Evolutionary conservation across 108 stramenopile genomes (phyloP).

Genomic region (Thalassiosira profunda): DNA sequence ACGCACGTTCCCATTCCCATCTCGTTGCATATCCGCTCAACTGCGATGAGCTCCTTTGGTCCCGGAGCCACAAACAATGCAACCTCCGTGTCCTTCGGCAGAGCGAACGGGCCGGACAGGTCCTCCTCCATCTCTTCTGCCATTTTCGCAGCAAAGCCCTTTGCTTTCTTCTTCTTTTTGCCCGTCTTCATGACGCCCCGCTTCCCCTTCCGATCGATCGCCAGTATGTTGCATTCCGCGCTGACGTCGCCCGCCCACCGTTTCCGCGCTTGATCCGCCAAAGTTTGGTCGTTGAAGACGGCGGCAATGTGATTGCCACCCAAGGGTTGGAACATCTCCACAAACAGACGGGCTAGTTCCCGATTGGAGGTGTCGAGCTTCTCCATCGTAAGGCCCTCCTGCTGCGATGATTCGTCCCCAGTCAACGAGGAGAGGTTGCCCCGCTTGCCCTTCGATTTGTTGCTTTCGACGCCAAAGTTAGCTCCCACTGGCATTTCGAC

Average conservation of each 20-base stretch:
- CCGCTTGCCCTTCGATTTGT: slow-evolving; percentile 34
- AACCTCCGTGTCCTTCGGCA: slow-evolving; percentile 75
- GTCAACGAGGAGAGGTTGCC: slow-evolving; percentile 27
- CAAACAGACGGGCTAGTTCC: slow-evolving; percentile 83
- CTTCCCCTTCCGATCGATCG: slow-evolving; percentile 64
- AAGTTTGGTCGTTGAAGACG: slow-evolving; percentile 63
- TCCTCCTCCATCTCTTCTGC: slow-evolving; percentile 68
- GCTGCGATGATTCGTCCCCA: slow-evolving; percentile 1
- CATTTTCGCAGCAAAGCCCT: slow-evolving; percentile 87
- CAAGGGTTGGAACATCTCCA: slow-evolving; percentile 92
- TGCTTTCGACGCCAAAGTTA: slow-evolving; percentile 86
- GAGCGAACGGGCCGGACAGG: slow-evolving; percentile 57
- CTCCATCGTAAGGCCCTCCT: slow-evolving; percentile 53
- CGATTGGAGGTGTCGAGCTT: slow-evolving; percentile 80
- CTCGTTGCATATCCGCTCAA: slow-evolving; percentile 74
- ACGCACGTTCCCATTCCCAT: slow-evolving; percentile 81
- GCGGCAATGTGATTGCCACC: slow-evolving; percentile 77
- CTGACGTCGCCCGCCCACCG: slow-evolving; percentile 74
- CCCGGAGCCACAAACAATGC: slow-evolving; percentile 87
- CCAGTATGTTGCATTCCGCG: slow-evolving; percentile 65
- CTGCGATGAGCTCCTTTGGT: slow-evolving; percentile 74
- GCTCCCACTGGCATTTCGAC: slow-evolving; percentile 88
- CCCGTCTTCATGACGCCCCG: slow-evolving; percentile 37
- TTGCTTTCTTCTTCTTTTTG: slow-evolving; percentile 50
- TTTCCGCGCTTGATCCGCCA: slow-evolving; percentile 67